Evolutionary conservation across 352 stramenopile species (phyloP).

Genomic region (Pythium apleroticum): DNA sequence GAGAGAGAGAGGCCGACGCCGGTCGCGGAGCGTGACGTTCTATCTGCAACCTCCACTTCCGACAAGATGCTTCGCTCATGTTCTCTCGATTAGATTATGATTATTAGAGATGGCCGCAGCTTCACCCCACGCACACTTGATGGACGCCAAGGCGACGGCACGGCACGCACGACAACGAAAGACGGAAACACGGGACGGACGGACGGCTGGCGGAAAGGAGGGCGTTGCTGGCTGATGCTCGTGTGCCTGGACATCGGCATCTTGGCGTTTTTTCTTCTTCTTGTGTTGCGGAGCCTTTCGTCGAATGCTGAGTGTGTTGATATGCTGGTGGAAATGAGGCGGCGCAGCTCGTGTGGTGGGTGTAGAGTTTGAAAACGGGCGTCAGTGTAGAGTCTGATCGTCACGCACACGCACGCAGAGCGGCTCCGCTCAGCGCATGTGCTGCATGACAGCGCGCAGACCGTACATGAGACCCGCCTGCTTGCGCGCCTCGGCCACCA

Average conservation of each 20-base stretch:
- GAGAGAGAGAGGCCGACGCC: too few species aligned
- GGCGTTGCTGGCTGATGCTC: not conserved
- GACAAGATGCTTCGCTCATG: not conserved
- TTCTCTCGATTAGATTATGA: conserved; percentile 1
- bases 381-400: conserved; percentile 2
- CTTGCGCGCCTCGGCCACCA: conserved; percentile 83
- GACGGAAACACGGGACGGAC: not conserved
- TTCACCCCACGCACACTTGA: not conserved
- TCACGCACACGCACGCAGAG: not conserved
- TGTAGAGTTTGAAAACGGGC: not conserved
- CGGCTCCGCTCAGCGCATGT: conserved; percentile 63
- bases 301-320: not conserved
- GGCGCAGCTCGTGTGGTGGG: not conserved
- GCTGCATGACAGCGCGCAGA: conserved; percentile 82
- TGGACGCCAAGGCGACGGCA: not conserved
- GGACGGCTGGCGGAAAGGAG: not conserved
- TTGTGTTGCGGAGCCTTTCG: too few species aligned
- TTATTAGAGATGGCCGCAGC: not conserved
- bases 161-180: not conserved
- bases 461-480: conserved; percentile 88
- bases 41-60: too few species aligned
- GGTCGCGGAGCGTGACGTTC: too few species aligned
- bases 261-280: not conserved
- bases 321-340: not conserved
- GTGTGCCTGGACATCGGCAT: not conserved